phyloP scores from a whole-genome alignment of 2,329 filamentous ascomycete genomes.

The Penicillium sumatraense region DNA sequence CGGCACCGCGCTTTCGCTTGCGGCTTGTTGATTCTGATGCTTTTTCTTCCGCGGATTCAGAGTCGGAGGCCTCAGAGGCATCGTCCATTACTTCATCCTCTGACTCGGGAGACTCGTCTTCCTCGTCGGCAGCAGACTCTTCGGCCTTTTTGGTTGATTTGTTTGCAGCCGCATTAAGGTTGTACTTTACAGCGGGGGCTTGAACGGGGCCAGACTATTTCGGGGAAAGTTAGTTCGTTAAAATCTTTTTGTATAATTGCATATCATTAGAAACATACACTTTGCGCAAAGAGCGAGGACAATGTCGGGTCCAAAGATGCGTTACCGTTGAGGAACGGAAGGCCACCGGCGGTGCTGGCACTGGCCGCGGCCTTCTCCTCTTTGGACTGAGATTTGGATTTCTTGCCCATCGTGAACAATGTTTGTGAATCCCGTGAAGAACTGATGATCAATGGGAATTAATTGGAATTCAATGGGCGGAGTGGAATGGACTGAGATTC shows the following conservation, averaged over 20 bases:
- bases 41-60: constrained; percentile 52
- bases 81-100: constrained; percentile 47
- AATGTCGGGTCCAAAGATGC: constrained; percentile 71
- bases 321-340: constrained; percentile 60
- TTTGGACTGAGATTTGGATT: constrained; percentile 36
- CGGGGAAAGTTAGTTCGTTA: constrained; percentile 5
- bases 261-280: no score
- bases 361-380: no score
- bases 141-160: constrained; percentile 22
- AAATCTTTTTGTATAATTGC: neutral
- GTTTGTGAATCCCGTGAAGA: constrained; percentile 1
- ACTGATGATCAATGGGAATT: neutral
- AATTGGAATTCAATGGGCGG: constrained; percentile 7
- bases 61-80: constrained; percentile 51
- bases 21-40: constrained; percentile 36
- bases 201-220: constrained; percentile 46
- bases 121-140: constrained; percentile 32
- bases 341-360: constrained; percentile 22
- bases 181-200: constrained; percentile 34
- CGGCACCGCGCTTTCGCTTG: constrained; percentile 60
- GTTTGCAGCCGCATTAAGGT: constrained; percentile 3
- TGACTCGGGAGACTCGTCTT: constrained; percentile 33
- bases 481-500: constrained; percentile 13
- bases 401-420: constrained; percentile 39
- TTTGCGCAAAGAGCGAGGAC: constrained; percentile 71